A percentile compares a stretch with the other conserved stretches of the same genome.
These are phyloP conservation scores for Dothistroma septosporum DNA, from an alignment of 2,329 filamentous ascomycete species.

Conservation along the genomic window DNA sequence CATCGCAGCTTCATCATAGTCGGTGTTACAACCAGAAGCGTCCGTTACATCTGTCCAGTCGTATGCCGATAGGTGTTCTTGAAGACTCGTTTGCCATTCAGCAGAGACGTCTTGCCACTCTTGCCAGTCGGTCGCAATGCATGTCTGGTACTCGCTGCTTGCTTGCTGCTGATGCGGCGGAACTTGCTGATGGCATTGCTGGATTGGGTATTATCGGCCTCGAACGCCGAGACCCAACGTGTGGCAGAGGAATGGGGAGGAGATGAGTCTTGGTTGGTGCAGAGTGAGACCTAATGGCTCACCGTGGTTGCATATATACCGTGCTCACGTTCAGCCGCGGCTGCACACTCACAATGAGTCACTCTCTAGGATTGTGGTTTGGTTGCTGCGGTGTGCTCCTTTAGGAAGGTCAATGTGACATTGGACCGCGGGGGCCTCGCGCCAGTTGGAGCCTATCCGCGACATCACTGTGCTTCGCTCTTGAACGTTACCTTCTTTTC, in stretches of 20 bases:
- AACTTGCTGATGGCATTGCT: not conserved
- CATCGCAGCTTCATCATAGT: conserved; percentile 1
- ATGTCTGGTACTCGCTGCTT: not conserved
- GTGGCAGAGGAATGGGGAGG: not conserved
- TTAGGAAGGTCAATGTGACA: not conserved
- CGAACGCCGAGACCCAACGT: conserved; percentile 1
- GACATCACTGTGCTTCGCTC: not conserved
- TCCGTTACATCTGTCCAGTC: not conserved
- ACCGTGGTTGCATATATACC: not conserved
- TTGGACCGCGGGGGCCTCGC: not conserved
- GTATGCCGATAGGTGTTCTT: not conserved
- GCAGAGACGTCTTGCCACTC: not conserved
- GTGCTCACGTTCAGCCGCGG: not conserved
- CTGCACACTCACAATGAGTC: conserved; percentile 1
- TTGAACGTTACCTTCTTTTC: too few relatives aligned
- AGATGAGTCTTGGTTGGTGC: not conserved
- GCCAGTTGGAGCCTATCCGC: not conserved
- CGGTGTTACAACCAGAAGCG: not conserved
- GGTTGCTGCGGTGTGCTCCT: not conserved
- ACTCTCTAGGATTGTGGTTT: not conserved
- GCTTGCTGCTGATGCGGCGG: not conserved
- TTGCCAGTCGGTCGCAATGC: not conserved
- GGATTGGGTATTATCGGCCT: not conserved
- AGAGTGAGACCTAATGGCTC: not conserved
- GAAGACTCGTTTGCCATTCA: not conserved